These are phyloP conservation scores for Aureobasidium sp. DNA, from an alignment of 2,329 filamentous ascomycete species.

Conservation along the genomic window DNA sequence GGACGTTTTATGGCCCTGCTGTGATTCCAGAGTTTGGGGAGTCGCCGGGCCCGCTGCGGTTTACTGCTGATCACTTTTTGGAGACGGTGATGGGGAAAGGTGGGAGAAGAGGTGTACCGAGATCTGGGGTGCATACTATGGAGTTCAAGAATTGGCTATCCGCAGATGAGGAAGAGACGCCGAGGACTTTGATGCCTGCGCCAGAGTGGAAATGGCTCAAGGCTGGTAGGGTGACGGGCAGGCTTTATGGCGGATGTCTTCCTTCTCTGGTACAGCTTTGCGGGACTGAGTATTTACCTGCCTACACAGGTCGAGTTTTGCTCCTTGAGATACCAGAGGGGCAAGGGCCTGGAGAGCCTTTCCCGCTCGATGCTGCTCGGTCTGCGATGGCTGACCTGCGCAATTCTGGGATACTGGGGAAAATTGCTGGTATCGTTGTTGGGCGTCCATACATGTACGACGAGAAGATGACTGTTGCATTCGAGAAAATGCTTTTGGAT, in stretches of 20 bases:
- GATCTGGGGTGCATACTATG: not conserved
- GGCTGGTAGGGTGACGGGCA: constrained; percentile 12
- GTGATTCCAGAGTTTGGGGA: constrained; percentile 25
- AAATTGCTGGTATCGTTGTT: constrained; percentile 14
- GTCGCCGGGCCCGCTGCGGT: constrained; percentile 18
- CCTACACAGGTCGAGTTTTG: constrained; percentile 5
- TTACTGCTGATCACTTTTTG: constrained; percentile 21
- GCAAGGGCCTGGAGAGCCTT: not conserved
- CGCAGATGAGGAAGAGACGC: not conserved
- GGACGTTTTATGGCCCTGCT: constrained; percentile 28
- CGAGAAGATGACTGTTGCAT: not conserved
- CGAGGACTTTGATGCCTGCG: not conserved
- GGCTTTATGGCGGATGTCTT: constrained; percentile 15
- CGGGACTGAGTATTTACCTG: constrained; percentile 7
- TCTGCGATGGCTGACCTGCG: constrained; percentile 7
- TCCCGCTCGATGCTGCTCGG: not conserved
- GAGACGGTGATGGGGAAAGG: not conserved
- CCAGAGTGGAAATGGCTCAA: constrained; percentile 18
- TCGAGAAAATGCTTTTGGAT: constrained; percentile 6
- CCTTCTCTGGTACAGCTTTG: constrained; percentile 12
- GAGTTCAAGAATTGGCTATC: constrained; percentile 14
- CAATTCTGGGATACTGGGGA: constrained; percentile 5
- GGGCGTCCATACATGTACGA: constrained; percentile 17
- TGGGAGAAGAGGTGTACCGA: not conserved
- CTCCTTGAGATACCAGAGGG: constrained; percentile 17